These are phyloP conservation scores for Penicillium daleae DNA, from an alignment of 495 filamentous ascomycete species.

Conservation along the genomic window DNA sequence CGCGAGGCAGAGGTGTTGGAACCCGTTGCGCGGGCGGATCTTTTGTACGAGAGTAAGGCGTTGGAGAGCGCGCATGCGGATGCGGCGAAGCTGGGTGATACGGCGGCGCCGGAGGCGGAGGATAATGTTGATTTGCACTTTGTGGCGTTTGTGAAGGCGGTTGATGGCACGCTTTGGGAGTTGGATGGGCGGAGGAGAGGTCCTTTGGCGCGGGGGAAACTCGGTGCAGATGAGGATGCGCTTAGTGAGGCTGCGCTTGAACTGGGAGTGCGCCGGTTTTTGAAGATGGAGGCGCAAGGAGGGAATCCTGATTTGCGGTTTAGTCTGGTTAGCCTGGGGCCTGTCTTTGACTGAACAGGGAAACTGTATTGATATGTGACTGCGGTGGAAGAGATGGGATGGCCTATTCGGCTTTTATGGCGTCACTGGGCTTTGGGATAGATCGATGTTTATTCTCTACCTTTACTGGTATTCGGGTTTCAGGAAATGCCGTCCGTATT, in stretches of 20 bases:
- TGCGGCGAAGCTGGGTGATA: constrained; percentile 74
- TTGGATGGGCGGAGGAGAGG: constrained; percentile 79
- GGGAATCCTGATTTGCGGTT: constrained; percentile 72
- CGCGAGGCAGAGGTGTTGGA: constrained; percentile 45
- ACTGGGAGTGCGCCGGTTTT: constrained; percentile 60
- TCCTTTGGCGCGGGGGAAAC: constrained; percentile 60
- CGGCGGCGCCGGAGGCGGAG: constrained; percentile 66
- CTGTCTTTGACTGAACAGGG: constrained; percentile 59
- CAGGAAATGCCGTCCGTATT: neutral
- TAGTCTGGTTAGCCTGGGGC: constrained; percentile 72
- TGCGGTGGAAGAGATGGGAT: neutral
- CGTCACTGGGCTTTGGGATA: constrained; percentile 6
- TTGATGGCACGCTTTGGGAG: constrained; percentile 78
- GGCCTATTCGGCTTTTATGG: neutral
- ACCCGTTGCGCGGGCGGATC: constrained; percentile 62
- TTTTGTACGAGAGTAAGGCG: constrained; percentile 72
- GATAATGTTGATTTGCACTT: constrained; percentile 79
- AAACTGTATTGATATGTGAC: neutral
- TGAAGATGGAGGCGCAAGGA: constrained; percentile 60
- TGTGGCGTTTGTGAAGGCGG: constrained; percentile 80
- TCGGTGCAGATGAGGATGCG: constrained; percentile 65
- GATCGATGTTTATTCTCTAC: neutral
- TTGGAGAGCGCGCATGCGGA: constrained; percentile 73
- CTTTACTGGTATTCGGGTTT: neutral
- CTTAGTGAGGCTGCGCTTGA: constrained; percentile 67